Conservation (phyloP, 192 early-diverging fungal species). For the Coemansia sp. region DNA sequence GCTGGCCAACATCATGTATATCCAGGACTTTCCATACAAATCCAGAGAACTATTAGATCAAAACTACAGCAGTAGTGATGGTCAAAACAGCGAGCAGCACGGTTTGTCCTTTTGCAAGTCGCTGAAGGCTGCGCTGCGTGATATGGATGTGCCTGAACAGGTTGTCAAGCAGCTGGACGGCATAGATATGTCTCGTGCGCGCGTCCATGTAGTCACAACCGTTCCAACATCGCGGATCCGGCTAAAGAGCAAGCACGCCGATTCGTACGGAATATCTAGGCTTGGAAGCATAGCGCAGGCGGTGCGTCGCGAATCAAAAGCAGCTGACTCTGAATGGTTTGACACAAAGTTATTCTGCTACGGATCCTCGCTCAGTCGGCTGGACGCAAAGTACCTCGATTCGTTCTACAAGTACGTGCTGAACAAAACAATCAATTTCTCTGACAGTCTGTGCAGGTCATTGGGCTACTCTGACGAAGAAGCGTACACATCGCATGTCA, state of each 20-base stretch:
- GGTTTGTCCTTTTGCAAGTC: conserved; percentile 53
- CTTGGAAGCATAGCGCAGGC: conserved; percentile 40
- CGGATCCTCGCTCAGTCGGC: conserved; percentile 42
- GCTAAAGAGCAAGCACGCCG: conserved; percentile 6
- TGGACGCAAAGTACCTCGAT: conserved; percentile 9
- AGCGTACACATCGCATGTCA: background rate
- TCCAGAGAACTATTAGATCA: background rate
- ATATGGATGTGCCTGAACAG: conserved; percentile 56
- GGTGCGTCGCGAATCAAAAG: background rate
- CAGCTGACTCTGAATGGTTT: background rate
- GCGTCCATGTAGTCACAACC: conserved; percentile 58
- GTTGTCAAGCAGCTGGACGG: conserved; percentile 41
- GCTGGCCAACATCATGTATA: conserved; percentile 64
- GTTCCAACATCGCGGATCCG: conserved; percentile 52
- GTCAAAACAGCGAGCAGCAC: background rate
- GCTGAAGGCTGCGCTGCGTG: conserved; percentile 47
- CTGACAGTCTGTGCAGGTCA: background rate
- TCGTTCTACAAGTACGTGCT: conserved; percentile 25
- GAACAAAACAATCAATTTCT: background rate
- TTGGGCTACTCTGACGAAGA: background rate
- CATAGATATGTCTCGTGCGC: conserved; percentile 58
- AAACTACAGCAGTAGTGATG: background rate
- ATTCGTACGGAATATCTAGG: conserved; percentile 56
- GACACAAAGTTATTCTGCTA: conserved; percentile 31
- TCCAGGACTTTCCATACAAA: conserved; percentile 61